Evolutionary conservation across 164 flowering plant species (phyloP).

Genomic region (Aristolochia fimbriata): DNA sequence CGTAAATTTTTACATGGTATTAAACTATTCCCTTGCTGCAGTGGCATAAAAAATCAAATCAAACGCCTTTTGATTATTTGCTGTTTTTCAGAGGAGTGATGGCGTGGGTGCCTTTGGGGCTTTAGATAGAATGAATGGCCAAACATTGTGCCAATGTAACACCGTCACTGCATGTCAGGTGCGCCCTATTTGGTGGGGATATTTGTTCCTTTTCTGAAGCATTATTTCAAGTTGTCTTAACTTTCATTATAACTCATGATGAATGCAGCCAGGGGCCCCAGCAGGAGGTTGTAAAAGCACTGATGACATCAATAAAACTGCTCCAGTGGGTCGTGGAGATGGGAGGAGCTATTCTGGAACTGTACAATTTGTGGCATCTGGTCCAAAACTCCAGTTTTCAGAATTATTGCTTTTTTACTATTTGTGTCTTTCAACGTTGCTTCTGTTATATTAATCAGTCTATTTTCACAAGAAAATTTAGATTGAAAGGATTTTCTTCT

Average conservation of each 20-base stretch:
- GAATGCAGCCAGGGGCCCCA: conserved; percentile 69
- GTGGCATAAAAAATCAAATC: not conserved
- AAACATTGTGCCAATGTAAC: conserved; percentile 67
- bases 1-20: conserved; percentile 96
- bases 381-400: conserved; percentile 25
- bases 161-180: conserved; percentile 73
- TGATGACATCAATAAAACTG: conserved; percentile 24
- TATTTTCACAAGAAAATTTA: not conserved
- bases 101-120: conserved; percentile 90
- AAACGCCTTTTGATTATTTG: not conserved
- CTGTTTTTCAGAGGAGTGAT: conserved; percentile 74
- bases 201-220: not conserved
- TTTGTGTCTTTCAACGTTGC: conserved; percentile 16
- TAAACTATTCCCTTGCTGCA: not conserved
- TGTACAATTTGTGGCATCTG: conserved; percentile 59
- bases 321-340: conserved; percentile 16
- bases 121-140: conserved; percentile 85
- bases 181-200: not conserved
- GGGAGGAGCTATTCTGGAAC: conserved; percentile 64
- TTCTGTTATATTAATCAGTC: conserved; percentile 9
- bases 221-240: not conserved
- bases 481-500: conserved; percentile 8
- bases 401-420: conserved; percentile 13
- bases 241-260: not conserved
- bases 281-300: conserved; percentile 65